Conservation (phyloP, 805 yeast species). For the Saccharomycopsis schoenii region DNA sequence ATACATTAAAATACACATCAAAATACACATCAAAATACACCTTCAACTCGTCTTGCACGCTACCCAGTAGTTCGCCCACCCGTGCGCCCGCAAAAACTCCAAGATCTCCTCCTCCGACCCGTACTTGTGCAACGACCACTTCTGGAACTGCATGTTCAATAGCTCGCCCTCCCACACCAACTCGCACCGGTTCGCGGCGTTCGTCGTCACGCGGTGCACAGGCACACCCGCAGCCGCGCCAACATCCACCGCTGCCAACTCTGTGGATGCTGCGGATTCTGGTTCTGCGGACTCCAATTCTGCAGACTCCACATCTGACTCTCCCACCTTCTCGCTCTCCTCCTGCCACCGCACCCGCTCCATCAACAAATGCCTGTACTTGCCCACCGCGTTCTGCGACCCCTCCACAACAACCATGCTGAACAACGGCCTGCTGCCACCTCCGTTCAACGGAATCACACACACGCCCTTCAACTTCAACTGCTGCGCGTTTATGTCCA, state of each 20-base stretch:
- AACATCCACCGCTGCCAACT: too few relatives aligned
- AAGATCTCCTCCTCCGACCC: conserved; percentile 41
- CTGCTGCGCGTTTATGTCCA: conserved; percentile 76
- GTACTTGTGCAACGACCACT: conserved; percentile 60
- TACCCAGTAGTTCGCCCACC: conserved; percentile 52
- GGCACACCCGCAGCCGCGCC: too few relatives aligned
- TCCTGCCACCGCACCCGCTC: conserved; percentile 65
- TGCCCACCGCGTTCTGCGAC: conserved; percentile 47
- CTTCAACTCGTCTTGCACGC: not conserved
- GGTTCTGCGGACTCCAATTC: too few relatives aligned
- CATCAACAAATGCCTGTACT: conserved; percentile 51
- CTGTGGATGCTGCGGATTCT: too few relatives aligned
- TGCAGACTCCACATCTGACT: not conserved
- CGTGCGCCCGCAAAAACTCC: conserved; percentile 38
- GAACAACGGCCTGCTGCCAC: conserved; percentile 32
- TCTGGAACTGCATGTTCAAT: conserved; percentile 41
- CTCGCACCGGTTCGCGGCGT: conserved; percentile 32
- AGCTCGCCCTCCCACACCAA: conserved; percentile 69
- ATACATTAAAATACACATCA: too few relatives aligned
- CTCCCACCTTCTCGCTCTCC: conserved; percentile 20
- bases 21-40: too few relatives aligned
- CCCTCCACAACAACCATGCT: conserved; percentile 71
- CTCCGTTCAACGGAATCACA: conserved; percentile 23
- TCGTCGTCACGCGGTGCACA: conserved; percentile 26
- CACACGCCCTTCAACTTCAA: conserved; percentile 55